Conservation (phyloP, 257 asterid genomes). For the Cruciata laevipes region DNA sequence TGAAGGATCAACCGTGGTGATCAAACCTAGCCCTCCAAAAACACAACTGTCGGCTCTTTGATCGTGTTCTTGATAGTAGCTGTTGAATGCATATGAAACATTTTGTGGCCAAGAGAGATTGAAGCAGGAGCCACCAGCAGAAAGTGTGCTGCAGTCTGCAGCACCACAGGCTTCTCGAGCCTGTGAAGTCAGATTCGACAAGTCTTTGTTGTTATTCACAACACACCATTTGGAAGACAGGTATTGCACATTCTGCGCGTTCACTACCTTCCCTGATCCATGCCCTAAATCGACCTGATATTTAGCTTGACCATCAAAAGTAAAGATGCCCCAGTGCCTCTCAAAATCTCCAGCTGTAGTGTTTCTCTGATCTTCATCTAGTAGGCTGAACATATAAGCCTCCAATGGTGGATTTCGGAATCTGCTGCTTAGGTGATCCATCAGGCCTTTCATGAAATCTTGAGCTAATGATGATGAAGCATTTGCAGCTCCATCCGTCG, state of each 20-base stretch:
- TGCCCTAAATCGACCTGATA: conserved; percentile 51
- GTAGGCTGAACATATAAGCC: conserved; percentile 52
- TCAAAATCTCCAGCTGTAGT: conserved; percentile 48
- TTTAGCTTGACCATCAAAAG: conserved; percentile 89
- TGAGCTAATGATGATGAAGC: conserved; percentile 57
- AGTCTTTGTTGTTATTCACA: conserved; percentile 58
- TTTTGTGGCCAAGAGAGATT: conserved; percentile 74
- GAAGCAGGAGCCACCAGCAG: conserved; percentile 63
- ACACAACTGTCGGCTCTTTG: conserved; percentile 56
- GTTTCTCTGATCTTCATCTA: conserved; percentile 74
- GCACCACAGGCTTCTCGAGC: conserved; percentile 58
- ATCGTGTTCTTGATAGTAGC: conserved; percentile 66
- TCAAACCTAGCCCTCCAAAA: conserved; percentile 74
- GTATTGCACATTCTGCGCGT: conserved; percentile 63
- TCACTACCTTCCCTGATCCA: conserved; percentile 43
- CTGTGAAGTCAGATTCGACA: conserved; percentile 43
- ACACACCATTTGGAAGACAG: conserved; percentile 82
- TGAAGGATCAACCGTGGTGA: conserved; percentile 80
- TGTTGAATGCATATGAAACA: conserved; percentile 71
- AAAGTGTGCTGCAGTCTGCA: conserved; percentile 58
- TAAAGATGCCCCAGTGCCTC: conserved; percentile 88
- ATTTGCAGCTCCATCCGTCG: conserved; percentile 71
- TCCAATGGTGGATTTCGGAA: conserved; percentile 38
- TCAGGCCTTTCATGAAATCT: conserved; percentile 51
- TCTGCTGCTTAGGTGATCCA: conserved; percentile 43